These are phyloP conservation scores for Papiliotrema terrestris DNA, from an alignment of 1,284 basidiomycete species.

Conservation along the genomic window DNA sequence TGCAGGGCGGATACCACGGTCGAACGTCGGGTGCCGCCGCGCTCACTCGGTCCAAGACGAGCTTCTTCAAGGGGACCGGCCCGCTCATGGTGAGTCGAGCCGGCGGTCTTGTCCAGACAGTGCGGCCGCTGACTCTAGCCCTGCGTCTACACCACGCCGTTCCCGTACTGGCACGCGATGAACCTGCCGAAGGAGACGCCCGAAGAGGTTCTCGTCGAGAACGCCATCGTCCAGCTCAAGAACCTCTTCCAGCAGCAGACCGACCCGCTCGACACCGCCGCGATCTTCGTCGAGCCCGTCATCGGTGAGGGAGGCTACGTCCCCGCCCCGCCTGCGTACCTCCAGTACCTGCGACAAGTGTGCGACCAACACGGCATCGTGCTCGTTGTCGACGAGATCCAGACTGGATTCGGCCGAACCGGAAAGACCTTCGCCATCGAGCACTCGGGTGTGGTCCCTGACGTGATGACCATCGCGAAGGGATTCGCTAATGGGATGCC, in stretches of 20 bases:
- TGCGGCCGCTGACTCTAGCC: slow-evolving; percentile 55
- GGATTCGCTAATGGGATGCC: slow-evolving; percentile 63
- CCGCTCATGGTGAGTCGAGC: slow-evolving; percentile 68
- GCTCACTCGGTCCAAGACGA: slow-evolving; percentile 80
- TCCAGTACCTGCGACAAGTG: slow-evolving; percentile 70
- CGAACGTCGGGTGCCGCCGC: slow-evolving; percentile 84
- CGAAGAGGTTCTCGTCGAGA: slow-evolving; percentile 60
- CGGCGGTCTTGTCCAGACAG: no score
- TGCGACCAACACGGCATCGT: slow-evolving; percentile 78
- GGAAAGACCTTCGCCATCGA: slow-evolving; percentile 69
- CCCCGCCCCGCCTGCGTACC: slow-evolving; percentile 71
- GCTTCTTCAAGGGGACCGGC: slow-evolving; percentile 73
- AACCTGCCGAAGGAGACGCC: slow-evolving; percentile 62
- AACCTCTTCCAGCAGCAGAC: slow-evolving; percentile 81
- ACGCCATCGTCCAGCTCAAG: slow-evolving; percentile 73
- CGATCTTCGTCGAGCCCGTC: slow-evolving; percentile 85
- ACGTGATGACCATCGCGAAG: slow-evolving; percentile 82
- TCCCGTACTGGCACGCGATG: slow-evolving; percentile 89
- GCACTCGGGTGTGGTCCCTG: slow-evolving; percentile 65
- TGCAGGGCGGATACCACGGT: slow-evolving; percentile 86
- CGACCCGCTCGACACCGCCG: slow-evolving; percentile 79
- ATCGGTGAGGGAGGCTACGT: slow-evolving; percentile 92
- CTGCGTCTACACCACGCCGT: slow-evolving; percentile 74
- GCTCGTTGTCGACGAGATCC: slow-evolving; percentile 54
- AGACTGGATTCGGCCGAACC: slow-evolving; percentile 51